These are phyloP conservation scores for Mrakia frigida DNA, from an alignment of 768 basidiomycete species.

Conservation along the genomic window DNA sequence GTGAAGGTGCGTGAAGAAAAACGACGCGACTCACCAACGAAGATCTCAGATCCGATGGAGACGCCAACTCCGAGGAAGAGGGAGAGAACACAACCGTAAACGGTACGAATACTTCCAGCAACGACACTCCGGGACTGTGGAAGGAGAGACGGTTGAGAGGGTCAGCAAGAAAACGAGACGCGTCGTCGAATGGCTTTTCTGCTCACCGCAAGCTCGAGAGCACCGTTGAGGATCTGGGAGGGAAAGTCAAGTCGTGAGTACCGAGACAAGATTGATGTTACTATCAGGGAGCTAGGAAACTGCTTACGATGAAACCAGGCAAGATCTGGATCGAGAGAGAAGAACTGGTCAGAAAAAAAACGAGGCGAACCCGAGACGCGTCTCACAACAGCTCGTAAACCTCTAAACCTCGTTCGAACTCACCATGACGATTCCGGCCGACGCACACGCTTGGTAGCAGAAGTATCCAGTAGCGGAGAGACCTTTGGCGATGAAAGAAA, in stretches of 20 bases:
- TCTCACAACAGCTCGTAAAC: too few species aligned
- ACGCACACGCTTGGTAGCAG: constrained; percentile 29
- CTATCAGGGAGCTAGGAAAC: too few species aligned
- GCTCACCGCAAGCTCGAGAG: constrained; percentile 23
- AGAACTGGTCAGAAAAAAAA: not conserved
- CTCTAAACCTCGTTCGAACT: not conserved
- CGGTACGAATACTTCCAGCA: constrained; percentile 22
- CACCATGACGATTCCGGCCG: constrained; percentile 29
- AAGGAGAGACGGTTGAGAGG: not conserved
- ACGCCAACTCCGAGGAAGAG: constrained; percentile 31
- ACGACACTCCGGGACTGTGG: constrained; percentile 21
- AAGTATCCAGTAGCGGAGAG: constrained; percentile 24
- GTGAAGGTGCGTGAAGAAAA: too few species aligned
- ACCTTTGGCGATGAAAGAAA: constrained; percentile 29
- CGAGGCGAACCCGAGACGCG: too few species aligned
- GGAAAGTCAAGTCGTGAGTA: too few species aligned
- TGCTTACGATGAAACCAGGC: not conserved
- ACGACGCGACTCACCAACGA: constrained; percentile 15
- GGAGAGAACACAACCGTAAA: constrained; percentile 25
- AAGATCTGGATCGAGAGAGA: not conserved
- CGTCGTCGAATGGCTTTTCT: not conserved
- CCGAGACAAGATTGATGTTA: too few species aligned
- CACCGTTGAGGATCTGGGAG: constrained; percentile 6
- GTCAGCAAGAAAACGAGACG: not conserved
- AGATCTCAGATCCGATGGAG: constrained; percentile 24